These are phyloP conservation scores for Marchantia polymorpha DNA, from an alignment of 225 moss, liverwort and hornwort species.

Conservation along the genomic window DNA sequence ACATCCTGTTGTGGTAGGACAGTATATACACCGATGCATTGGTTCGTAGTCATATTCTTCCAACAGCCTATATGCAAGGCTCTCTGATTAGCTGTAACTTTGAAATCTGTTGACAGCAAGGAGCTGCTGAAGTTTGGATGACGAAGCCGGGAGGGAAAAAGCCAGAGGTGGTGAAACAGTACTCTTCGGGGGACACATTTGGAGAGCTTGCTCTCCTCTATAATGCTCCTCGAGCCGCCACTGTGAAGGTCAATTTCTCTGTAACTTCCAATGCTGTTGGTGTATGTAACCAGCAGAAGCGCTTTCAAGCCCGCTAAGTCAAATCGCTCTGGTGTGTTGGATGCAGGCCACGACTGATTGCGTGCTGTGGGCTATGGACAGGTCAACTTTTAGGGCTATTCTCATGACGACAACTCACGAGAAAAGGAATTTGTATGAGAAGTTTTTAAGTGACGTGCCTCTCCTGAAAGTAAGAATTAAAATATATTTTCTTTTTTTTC, in stretches of 20 bases:
- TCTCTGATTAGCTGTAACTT: not conserved
- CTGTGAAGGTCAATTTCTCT: constrained; percentile 51
- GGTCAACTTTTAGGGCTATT: constrained; percentile 70
- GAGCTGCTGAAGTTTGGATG: constrained; percentile 72
- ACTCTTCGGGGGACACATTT: constrained; percentile 80
- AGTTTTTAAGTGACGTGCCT: constrained; percentile 72
- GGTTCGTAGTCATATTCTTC: too few relatives aligned
- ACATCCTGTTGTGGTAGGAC: not conserved
- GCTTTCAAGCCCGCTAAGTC: not conserved
- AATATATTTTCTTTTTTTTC: too few relatives aligned
- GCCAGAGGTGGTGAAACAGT: constrained; percentile 60
- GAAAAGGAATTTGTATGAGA: constrained; percentile 76
- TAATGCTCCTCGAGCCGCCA: constrained; percentile 80
- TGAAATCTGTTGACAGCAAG: constrained; percentile 40
- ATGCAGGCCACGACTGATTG: constrained; percentile 84
- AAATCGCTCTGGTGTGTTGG: not conserved
- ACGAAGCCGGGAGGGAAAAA: constrained; percentile 31
- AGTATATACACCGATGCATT: not conserved
- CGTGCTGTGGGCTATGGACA: constrained; percentile 89
- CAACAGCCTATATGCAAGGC: not conserved
- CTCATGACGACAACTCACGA: constrained; percentile 81
- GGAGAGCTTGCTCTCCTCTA: constrained; percentile 93
- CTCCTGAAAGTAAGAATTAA: constrained; percentile 71
- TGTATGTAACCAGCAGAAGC: not conserved
- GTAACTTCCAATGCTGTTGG: not conserved